Evolutionary conservation across 1,284 basidiomycete species (phyloP), one percentile per base, ranked within the genome.

Genomic region (Boletellus deceptivus): DNA sequence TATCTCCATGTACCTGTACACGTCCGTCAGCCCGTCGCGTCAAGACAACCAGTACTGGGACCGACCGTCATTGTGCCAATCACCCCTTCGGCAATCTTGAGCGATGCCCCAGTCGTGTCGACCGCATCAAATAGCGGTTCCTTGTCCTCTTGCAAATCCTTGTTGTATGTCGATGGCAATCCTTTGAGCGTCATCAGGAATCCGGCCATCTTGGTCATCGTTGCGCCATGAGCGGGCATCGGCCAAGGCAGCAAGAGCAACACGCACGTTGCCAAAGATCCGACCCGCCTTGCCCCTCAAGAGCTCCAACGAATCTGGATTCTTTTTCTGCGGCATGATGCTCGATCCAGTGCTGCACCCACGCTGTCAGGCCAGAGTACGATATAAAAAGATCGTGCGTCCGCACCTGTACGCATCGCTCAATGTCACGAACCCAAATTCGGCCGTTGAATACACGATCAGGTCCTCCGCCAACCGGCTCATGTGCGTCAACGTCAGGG

Each of bases 261-360:
- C n/a, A 60, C 81, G 56, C 61, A 89, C 90, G 65, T 93, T 89
- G 55, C 96, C 96, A 72, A 98, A 97, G 35, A 97, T 80, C 35
- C 96, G 87, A 8, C 97, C 96, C 24, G 89, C 85, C 73, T 99
- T 99, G 58, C 96, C 96, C 54, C 96, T 86, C 50, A 99, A 78
- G 24, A 99, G 78, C 70, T 99, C 97, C 43, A 97, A 75, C 27
- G 93, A 97, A 71, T 98, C 96, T 0, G 97, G 93, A 71, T 99
- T 99, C 76, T 99, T 98, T 78, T 99, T 98, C 69, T 99, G 96
- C 2, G 96, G 96, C 96, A 99, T 99, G 69, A 99, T 98, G 57
- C 94, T 98, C 37, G 95, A 98, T 11, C 96, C 96, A 33, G 96
- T 99, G 69, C 93, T 95, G 55, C 13, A 6, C 33, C n/a, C 39